These are phyloP conservation scores for Kodamaea arcana DNA, from an alignment of 1,139 yeast genomes.

Conservation along the genomic window DNA sequence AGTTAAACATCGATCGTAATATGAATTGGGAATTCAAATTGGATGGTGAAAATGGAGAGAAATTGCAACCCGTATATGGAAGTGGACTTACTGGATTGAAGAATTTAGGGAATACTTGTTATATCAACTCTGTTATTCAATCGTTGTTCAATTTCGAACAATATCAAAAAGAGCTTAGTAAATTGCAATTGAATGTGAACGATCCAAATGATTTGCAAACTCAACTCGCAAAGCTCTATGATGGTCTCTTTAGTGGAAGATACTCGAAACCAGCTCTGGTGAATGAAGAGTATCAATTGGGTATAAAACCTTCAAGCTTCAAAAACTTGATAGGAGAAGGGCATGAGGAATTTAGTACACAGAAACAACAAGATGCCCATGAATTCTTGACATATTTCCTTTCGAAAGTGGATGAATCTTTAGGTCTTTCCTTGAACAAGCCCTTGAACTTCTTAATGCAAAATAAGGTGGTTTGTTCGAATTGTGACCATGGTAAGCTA, in stretches of 20 bases:
- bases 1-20: constrained; percentile 88
- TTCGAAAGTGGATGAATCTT: constrained; percentile 58
- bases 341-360: constrained; percentile 79
- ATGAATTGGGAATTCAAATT: constrained; percentile 88
- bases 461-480: constrained; percentile 59
- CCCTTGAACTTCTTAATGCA: constrained; percentile 62
- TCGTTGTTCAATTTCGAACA: constrained; percentile 40
- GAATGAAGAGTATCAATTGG: constrained; percentile 60
- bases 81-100: constrained; percentile 73
- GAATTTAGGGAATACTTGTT: constrained; percentile 92
- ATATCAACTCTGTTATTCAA: constrained; percentile 78
- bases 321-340: constrained; percentile 72
- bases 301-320: constrained; percentile 73
- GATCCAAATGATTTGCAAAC: constrained; percentile 65
- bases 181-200: constrained; percentile 19
- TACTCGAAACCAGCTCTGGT: constrained; percentile 54
- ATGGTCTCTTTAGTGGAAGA: constrained; percentile 73
- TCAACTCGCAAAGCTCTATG: constrained; percentile 74
- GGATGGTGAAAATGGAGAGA: constrained; percentile 68
- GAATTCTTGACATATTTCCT: constrained; percentile 74
- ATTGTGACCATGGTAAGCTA: constrained; percentile 60
- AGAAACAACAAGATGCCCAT: constrained; percentile 92
- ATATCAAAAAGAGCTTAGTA: constrained; percentile 37
- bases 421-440: constrained; percentile 40
- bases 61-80: constrained; percentile 63